Conservation (phyloP, 768 basidiomycete genomes). For the Rhizopogon roseolus region DNA sequence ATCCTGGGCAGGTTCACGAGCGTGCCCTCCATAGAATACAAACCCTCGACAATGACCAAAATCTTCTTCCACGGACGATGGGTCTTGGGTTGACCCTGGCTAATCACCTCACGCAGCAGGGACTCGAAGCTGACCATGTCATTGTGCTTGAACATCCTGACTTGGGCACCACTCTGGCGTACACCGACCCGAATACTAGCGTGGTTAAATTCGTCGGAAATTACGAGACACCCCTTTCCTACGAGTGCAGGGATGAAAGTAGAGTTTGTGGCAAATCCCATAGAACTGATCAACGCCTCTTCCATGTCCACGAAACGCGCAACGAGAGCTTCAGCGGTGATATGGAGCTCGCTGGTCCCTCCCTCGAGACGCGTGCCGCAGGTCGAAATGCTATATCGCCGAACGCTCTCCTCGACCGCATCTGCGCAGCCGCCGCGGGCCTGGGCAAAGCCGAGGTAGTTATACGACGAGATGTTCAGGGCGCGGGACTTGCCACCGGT, state of each 20-base stretch:
- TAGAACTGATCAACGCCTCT: slow-evolving; percentile 84
- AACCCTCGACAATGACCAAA: slow-evolving; percentile 86
- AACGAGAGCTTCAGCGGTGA: slow-evolving; percentile 77
- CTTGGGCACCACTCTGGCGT: slow-evolving; percentile 80
- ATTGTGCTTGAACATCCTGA: slow-evolving; percentile 97
- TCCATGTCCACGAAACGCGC: slow-evolving; percentile 89
- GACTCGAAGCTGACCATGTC: slow-evolving; percentile 81
- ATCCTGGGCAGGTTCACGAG: slow-evolving; percentile 79
- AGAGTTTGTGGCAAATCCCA: slow-evolving; percentile 97
- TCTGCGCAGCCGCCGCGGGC: slow-evolving; percentile 91
- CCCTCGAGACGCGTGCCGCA: slow-evolving; percentile 78
- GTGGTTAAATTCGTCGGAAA: slow-evolving; percentile 97
- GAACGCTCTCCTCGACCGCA: slow-evolving; percentile 81
- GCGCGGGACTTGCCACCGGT: slow-evolving; percentile 82
- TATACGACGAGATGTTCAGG: slow-evolving; percentile 97
- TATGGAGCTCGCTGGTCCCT: slow-evolving; percentile 84
- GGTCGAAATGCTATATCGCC: slow-evolving; percentile 74
- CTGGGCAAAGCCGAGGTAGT: slow-evolving; percentile 98
- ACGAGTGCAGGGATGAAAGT: slow-evolving; percentile 91
- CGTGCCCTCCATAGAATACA: slow-evolving; percentile 99
- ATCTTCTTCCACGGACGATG: slow-evolving; percentile 99
- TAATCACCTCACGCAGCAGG: slow-evolving; percentile 84
- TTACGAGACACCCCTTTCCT: slow-evolving; percentile 86
- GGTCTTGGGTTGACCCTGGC: slow-evolving; percentile 95
- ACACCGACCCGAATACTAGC: slow-evolving; percentile 93